Percentiles rank a stretch among this genome's conserved stretches.
Conservation (phyloP, 2,329 filamentous ascomycete genomes). For the Xylaria sp. region DNA sequence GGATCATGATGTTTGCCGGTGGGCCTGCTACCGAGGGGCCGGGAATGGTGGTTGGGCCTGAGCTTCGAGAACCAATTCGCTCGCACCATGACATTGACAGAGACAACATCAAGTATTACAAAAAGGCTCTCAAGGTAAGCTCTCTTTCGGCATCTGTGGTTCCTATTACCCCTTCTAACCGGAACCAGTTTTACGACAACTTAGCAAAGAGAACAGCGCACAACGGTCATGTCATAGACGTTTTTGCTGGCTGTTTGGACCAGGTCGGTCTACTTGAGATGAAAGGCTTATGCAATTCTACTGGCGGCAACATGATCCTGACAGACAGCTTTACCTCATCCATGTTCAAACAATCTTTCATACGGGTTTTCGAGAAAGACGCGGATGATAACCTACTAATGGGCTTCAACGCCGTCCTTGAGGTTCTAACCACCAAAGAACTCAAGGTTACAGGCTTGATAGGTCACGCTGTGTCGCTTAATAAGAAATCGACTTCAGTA, state of each 20-base stretch:
- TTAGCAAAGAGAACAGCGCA: conserved; percentile 93
- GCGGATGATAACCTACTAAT: conserved; percentile 92
- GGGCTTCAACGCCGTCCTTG: conserved; percentile 96
- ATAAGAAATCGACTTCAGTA: conserved; percentile 97
- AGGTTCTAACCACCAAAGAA: conserved; percentile 97
- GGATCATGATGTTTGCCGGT: conserved; percentile 97
- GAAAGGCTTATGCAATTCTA: conserved; percentile 96
- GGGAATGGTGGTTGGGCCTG: conserved; percentile 94
- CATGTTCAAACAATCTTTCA: conserved; percentile 99
- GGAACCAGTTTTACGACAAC: conserved; percentile 82
- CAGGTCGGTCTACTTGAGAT: conserved; percentile 97
- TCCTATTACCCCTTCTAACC: conserved; percentile 37
- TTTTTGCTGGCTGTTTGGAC: conserved; percentile 96
- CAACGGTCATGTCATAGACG: conserved; percentile 96
- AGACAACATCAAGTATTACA: conserved; percentile 99
- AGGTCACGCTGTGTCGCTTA: conserved; percentile 92
- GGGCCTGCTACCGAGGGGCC: conserved; percentile 95
- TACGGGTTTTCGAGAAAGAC: conserved; percentile 96
- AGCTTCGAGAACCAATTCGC: conserved; percentile 93
- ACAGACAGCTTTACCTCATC: conserved; percentile 98
- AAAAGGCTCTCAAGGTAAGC: conserved; percentile 91
- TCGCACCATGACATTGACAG: conserved; percentile 99
- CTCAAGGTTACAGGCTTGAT: conserved; percentile 97
- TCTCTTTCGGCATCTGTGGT: background rate
- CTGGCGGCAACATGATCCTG: conserved; percentile 96